Conservation (phyloP, 2,329 filamentous ascomycete species). For the Cercospora sp. region DNA sequence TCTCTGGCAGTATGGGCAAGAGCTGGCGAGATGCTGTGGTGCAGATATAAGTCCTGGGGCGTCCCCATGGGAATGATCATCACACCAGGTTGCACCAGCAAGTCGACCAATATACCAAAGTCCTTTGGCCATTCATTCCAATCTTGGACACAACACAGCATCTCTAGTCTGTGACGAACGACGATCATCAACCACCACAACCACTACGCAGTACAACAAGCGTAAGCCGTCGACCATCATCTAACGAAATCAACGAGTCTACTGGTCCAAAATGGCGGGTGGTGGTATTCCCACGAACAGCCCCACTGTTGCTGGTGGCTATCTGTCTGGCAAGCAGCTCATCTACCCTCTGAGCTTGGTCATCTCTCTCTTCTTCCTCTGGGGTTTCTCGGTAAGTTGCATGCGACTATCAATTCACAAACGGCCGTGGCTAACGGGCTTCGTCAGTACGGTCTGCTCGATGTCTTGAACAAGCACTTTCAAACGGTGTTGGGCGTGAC, state of each 20-base stretch:
- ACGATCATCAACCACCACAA: constrained; percentile 2
- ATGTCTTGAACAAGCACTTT: constrained; percentile 44
- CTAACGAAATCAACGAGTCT: not conserved
- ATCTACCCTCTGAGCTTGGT: constrained; percentile 52
- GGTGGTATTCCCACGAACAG: constrained; percentile 42
- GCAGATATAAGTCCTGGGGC: constrained; percentile 21
- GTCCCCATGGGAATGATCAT: constrained; percentile 15
- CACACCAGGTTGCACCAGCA: constrained; percentile 4
- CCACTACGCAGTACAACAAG: not conserved
- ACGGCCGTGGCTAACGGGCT: not conserved
- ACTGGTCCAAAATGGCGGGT: constrained; percentile 39
- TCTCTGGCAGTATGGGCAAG: not conserved
- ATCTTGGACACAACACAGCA: constrained; percentile 23
- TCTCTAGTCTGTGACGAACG: constrained; percentile 21
- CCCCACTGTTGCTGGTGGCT: constrained; percentile 43
- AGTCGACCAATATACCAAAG: not conserved
- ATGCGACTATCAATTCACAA: not conserved
- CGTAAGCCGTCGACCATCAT: constrained; percentile 1
- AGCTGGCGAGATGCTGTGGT: constrained; percentile 3
- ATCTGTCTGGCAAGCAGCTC: constrained; percentile 48
- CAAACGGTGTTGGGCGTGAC: constrained; percentile 42
- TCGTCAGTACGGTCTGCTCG: constrained; percentile 27
- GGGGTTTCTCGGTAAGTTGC: constrained; percentile 27
- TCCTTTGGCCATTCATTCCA: constrained; percentile 26
- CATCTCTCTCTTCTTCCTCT: constrained; percentile 51